Evolutionary conservation across 2,329 filamentous ascomycete species (phyloP).

Genomic region (Pezicula radicicola): DNA sequence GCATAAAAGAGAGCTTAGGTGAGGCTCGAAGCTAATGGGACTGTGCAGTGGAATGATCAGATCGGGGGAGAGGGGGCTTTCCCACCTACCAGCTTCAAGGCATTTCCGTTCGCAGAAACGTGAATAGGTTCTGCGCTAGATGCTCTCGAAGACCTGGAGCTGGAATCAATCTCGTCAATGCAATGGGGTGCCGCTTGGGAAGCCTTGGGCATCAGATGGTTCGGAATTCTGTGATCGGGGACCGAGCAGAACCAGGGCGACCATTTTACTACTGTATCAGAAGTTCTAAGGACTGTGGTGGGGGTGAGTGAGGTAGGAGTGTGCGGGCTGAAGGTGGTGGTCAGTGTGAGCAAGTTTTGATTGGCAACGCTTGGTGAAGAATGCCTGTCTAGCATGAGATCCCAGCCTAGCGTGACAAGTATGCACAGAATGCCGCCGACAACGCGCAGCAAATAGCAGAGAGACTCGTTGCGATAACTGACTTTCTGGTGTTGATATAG

Average conservation of each 20-base stretch:
- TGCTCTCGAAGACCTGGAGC: too few species aligned
- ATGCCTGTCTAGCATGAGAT: not conserved
- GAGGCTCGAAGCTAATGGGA: not conserved
- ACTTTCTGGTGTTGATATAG: too few species aligned
- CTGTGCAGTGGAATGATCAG: not conserved
- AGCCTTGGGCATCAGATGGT: not conserved
- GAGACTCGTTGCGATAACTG: not conserved
- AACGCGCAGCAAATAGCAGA: not conserved
- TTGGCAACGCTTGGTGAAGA: not conserved
- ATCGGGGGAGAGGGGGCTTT: not conserved
- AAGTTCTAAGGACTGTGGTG: not conserved
- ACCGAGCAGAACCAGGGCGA: not conserved
- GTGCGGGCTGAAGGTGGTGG: not conserved
- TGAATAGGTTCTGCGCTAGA: too few species aligned
- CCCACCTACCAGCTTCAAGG: too few species aligned
- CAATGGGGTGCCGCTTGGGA: not conserved
- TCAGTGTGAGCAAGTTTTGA: constrained; percentile 8
- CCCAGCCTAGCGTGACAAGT: not conserved
- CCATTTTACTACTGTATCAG: not conserved
- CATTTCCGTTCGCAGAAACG: too few species aligned
- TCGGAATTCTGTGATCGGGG: not conserved
- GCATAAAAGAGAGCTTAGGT: not conserved
- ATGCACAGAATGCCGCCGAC: not conserved
- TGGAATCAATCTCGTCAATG: too few species aligned
- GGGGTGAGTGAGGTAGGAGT: not conserved